Evolutionary conservation across 495 filamentous ascomycete species (phyloP).

Genomic region (Astrothelium subdiscretum): DNA sequence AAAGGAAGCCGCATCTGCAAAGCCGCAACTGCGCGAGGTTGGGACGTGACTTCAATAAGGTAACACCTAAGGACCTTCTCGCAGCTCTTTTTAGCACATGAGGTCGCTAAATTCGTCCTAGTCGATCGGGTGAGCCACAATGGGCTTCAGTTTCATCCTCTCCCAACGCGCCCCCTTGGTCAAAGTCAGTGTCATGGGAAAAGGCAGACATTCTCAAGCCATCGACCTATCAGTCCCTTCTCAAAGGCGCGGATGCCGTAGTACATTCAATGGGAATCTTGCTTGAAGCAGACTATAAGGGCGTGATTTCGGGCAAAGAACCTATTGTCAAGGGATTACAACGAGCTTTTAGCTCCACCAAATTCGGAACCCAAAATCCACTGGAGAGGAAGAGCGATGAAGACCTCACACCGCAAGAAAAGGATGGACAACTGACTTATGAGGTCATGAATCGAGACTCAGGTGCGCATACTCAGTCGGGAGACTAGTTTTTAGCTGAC

Average conservation of each 20-base stretch:
- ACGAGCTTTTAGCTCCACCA: constrained; percentile 60
- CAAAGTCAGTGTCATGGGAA: constrained; percentile 71
- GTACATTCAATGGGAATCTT: constrained; percentile 92
- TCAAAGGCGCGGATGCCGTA: constrained; percentile 66
- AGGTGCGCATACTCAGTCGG: constrained; percentile 11
- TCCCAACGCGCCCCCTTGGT: constrained; percentile 62
- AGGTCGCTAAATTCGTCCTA: constrained; percentile 22
- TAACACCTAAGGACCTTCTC: constrained; percentile 24
- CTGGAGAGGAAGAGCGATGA: constrained; percentile 45
- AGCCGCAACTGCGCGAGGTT: constrained; percentile 66
- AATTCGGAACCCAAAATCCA: constrained; percentile 56
- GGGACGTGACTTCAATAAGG: constrained; percentile 86
- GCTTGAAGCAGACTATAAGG: constrained; percentile 97
- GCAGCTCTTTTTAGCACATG: not conserved
- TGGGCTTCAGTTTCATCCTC: constrained; percentile 75
- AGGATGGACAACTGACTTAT: constrained; percentile 74
- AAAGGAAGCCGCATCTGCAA: constrained; percentile 81
- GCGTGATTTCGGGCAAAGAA: constrained; percentile 70
- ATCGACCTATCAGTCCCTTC: constrained; percentile 56
- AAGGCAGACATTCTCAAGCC: constrained; percentile 79
- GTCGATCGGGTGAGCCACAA: constrained; percentile 76
- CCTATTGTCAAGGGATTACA: constrained; percentile 61
- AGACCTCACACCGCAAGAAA: constrained; percentile 49
- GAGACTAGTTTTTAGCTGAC: too few species aligned
- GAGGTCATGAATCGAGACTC: constrained; percentile 96